Evolutionary conservation across 371 early-diverging fungal genomes (phyloP).

Genomic region (Fennellomyces sp.): DNA sequence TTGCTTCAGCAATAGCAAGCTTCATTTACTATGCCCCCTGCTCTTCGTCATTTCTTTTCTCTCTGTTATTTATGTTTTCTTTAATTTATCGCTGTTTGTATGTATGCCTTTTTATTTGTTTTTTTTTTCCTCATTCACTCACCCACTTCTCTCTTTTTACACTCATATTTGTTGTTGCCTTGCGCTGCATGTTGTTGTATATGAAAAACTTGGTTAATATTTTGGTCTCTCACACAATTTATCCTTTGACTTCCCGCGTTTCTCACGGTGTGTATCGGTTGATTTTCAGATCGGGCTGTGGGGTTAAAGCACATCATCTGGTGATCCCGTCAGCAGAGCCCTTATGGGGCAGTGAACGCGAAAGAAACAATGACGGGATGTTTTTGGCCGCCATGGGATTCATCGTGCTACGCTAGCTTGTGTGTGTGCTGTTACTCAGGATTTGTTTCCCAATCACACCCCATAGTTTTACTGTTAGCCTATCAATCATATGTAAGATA

Average conservation of each 20-base stretch:
- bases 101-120: slow-evolving; percentile 9
- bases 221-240: neutral
- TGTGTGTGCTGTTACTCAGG: neutral
- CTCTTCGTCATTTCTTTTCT: neutral
- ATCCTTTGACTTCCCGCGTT: neutral
- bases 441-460: neutral
- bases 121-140: neutral
- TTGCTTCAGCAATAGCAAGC: slow-evolving; percentile 11
- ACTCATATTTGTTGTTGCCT: neutral
- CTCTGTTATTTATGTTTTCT: slow-evolving; percentile 10
- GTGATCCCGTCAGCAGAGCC: neutral
- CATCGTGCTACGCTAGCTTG: neutral
- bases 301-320: neutral
- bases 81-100: neutral
- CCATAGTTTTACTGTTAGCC: too few relatives aligned
- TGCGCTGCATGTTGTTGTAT: slow-evolving; percentile 5
- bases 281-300: neutral
- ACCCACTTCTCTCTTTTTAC: neutral
- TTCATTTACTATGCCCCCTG: neutral
- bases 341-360: neutral
- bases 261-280: neutral
- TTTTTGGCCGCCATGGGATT: neutral
- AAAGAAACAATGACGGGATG: neutral
- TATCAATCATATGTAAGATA: too few relatives aligned
- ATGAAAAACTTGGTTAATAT: neutral